These are phyloP conservation scores for Cystobasidium ongulense DNA, from an alignment of 768 basidiomycete species.

Conservation along the genomic window DNA sequence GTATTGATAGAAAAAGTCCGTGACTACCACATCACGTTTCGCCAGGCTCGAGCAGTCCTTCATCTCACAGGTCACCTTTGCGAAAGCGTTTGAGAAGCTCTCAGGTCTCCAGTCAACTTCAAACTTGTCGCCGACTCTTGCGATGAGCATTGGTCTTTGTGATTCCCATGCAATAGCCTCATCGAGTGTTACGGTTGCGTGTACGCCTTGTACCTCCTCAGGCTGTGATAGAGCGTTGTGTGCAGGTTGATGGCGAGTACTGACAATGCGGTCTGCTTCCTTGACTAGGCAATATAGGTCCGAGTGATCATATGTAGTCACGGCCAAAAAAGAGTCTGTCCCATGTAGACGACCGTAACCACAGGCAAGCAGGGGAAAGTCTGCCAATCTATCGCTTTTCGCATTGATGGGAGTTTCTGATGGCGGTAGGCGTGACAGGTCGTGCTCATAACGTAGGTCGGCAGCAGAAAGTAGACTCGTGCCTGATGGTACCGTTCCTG, in stretches of 20 bases:
- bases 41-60: constrained; percentile 72
- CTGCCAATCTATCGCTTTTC: no score
- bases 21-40: constrained; percentile 59
- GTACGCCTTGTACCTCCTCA: background rate
- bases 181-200: constrained; percentile 50
- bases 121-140: constrained; percentile 57
- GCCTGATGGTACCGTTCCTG: background rate
- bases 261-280: background rate
- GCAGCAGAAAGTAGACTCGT: background rate
- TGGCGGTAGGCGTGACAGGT: background rate
- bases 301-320: background rate
- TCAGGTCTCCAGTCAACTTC: constrained; percentile 70
- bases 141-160: constrained; percentile 73
- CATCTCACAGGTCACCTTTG: constrained; percentile 59
- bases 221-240: background rate
- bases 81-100: constrained; percentile 65
- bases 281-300: background rate
- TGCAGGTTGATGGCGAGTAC: background rate
- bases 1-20: constrained; percentile 70
- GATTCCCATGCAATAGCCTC: constrained; percentile 55
- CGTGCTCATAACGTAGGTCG: background rate
- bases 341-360: background rate
- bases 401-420: no score
- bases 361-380: background rate
- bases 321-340: background rate